Evolutionary conservation across 768 basidiomycete genomes (phyloP), one percentile per base, ranked within the genome.

Genomic region (Ramaria sp.): DNA sequence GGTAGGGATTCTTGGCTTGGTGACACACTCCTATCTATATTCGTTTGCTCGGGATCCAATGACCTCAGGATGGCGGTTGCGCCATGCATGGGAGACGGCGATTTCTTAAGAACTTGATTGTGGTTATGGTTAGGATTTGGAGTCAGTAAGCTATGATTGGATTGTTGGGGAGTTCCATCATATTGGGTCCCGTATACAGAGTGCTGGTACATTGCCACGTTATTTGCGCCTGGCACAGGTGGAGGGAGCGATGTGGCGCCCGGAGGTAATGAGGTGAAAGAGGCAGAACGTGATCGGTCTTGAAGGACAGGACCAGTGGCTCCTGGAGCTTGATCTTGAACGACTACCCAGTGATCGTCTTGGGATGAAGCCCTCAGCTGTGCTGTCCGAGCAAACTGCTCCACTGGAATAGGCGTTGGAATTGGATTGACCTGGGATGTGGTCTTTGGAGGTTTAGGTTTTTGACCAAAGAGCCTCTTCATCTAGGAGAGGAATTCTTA

Each of bases 381-480:
- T 33, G 46, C 27, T 49, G 46, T 27, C 27, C 20, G 30, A 19
- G 53, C n/a, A 50, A 57, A 57, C n/a, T 57, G 46, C 31, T 57
- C 55, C 19, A 45, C 13, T 10, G 55, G 55, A 11, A 57, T 27
- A 17, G 55, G 55, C 12, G 55, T 57, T n/a, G 55, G 55, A 15
- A 49, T 57, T 30, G 55, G 45, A 27, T 48, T 49, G 17, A 34
- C 19, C 27, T 57, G 55, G 34, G 53, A 20, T 9, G 51, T 2
- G 24, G 53, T 19, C 39, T 57, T 57, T 12, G 55, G 38, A 37
- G 47, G 10, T 49, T 57, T 57, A 11, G 55, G 55, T 27, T 34
- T 57, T 39, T 34, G 37, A 39, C 51, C 34, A 49, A 57, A 57
- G n/a, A 57, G 24, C 39, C 33, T 47, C 48, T 57, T 57, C 55